These are phyloP conservation scores for Schwanniomyces vanrijiae DNA, from an alignment of 805 yeast genomes.

Conservation along the genomic window DNA sequence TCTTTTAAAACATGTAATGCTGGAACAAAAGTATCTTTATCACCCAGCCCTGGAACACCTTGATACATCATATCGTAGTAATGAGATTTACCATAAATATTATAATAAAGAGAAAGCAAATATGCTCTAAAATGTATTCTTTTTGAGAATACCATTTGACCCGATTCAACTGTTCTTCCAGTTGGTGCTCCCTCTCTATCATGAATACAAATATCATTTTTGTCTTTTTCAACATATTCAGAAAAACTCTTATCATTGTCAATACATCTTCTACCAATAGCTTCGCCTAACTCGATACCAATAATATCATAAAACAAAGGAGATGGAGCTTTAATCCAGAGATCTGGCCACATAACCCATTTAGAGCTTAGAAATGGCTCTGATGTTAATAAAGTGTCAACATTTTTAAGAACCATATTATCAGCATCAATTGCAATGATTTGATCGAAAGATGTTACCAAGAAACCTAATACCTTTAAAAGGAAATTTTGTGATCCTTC, in stretches of 20 bases:
- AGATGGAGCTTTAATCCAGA: constrained; percentile 33
- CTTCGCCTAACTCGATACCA: constrained; percentile 28
- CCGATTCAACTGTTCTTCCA: constrained; percentile 30
- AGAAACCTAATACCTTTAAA: constrained; percentile 29
- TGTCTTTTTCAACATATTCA: constrained; percentile 19
- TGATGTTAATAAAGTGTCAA: constrained; percentile 23
- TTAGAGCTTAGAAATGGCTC: constrained; percentile 24
- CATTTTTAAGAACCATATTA: constrained; percentile 30
- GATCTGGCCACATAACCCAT: constrained; percentile 37
- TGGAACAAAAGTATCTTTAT: constrained; percentile 38
- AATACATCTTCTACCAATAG: constrained; percentile 26
- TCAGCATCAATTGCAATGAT: constrained; percentile 34
- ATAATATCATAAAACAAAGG: constrained; percentile 34
- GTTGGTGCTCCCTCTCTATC: constrained; percentile 33
- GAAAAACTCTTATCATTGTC: constrained; percentile 23
- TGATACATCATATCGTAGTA: constrained; percentile 34
- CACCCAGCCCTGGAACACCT: constrained; percentile 35
- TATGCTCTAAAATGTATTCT: constrained; percentile 29
- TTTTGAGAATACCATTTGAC: constrained; percentile 37
- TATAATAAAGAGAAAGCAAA: constrained; percentile 35
- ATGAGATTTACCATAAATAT: constrained; percentile 25
- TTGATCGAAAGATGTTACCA: constrained; percentile 33
- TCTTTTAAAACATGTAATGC: constrained; percentile 37
- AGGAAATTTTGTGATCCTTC: constrained; percentile 23
- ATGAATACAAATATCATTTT: constrained; percentile 24